These are phyloP conservation scores for Papiliotrema terrestris DNA, from an alignment of 1,284 basidiomycete genomes.

Conservation along the genomic window DNA sequence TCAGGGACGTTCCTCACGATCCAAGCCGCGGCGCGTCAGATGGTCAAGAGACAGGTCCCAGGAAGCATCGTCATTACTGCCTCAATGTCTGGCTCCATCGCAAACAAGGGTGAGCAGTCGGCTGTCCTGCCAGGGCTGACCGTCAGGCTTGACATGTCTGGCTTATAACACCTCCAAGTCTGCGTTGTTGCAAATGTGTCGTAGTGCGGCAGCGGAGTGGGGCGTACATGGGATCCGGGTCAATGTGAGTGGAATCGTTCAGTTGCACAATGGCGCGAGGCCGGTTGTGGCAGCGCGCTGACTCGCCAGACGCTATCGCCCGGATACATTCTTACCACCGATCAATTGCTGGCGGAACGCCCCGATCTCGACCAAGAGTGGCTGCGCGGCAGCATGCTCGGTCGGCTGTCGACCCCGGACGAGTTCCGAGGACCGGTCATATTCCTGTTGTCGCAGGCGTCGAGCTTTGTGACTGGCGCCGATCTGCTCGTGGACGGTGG, in stretches of 20 bases:
- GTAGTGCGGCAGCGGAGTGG: conserved; percentile 80
- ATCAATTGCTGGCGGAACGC: conserved; percentile 24
- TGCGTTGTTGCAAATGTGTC: conserved; percentile 25
- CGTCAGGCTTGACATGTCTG: too few relatives aligned
- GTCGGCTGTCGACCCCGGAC: conserved; percentile 29
- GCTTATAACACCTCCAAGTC: conserved; percentile 34
- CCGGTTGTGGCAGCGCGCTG: conserved; percentile 25
- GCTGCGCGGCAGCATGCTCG: conserved; percentile 25
- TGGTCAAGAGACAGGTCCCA: conserved; percentile 46
- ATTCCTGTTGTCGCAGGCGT: conserved; percentile 49
- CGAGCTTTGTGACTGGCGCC: conserved; percentile 41
- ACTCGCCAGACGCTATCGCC: not conserved
- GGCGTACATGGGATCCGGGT: conserved; percentile 67
- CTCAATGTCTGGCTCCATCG: conserved; percentile 81
- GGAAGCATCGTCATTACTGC: conserved; percentile 80
- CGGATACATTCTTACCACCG: conserved; percentile 60
- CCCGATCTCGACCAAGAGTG: conserved; percentile 34
- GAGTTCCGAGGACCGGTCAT: conserved; percentile 40
- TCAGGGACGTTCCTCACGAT: not conserved
- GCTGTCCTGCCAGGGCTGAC: too few relatives aligned
- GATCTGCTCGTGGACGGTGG: conserved; percentile 43
- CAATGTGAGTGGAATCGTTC: conserved; percentile 22
- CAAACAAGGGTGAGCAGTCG: conserved; percentile 56
- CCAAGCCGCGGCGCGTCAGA: not conserved
- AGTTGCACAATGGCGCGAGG: conserved; percentile 13